Conservation (phyloP, 352 stramenopile genomes). For the Blastocystis sp. region DNA sequence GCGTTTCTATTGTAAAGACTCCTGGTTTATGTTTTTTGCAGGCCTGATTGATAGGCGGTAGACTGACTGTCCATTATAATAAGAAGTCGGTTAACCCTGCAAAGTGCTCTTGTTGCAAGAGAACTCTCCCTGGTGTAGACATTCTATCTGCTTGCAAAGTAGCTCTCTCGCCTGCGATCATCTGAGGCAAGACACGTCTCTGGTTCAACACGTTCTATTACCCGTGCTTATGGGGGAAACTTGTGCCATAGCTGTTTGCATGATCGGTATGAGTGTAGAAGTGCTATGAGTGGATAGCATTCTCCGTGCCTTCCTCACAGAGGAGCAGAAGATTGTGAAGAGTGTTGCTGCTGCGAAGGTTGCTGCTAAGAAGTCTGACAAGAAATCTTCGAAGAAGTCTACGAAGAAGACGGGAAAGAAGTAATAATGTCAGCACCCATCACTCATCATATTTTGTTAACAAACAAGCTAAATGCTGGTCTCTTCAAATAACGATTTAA, state of each 20-base stretch:
- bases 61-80: constrained; percentile 84
- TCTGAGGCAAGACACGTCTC: constrained; percentile 76
- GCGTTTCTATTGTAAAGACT: constrained; percentile 86
- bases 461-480: constrained; percentile 48
- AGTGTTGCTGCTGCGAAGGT: constrained; percentile 91
- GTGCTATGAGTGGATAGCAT: constrained; percentile 70
- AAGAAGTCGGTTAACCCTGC: constrained; percentile 86
- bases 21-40: constrained; percentile 75
- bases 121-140: constrained; percentile 72
- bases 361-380: constrained; percentile 71
- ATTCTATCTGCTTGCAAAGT: constrained; percentile 60
- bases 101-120: constrained; percentile 92
- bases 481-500: constrained; percentile 60
- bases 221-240: constrained; percentile 89
- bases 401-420: constrained; percentile 13
- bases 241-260: constrained; percentile 86
- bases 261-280: constrained; percentile 69
- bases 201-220: constrained; percentile 86
- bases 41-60: constrained; percentile 71
- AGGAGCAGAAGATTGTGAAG: constrained; percentile 99
- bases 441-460: background rate
- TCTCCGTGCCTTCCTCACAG: constrained; percentile 94
- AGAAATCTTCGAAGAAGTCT: constrained; percentile 30
- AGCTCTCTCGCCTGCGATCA: constrained; percentile 64
- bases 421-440: background rate